Evolutionary conservation across 2,329 filamentous ascomycete genomes (phyloP), one percentile per base, ranked within the genome.

Genomic region (Huntiella bhutanensis): DNA sequence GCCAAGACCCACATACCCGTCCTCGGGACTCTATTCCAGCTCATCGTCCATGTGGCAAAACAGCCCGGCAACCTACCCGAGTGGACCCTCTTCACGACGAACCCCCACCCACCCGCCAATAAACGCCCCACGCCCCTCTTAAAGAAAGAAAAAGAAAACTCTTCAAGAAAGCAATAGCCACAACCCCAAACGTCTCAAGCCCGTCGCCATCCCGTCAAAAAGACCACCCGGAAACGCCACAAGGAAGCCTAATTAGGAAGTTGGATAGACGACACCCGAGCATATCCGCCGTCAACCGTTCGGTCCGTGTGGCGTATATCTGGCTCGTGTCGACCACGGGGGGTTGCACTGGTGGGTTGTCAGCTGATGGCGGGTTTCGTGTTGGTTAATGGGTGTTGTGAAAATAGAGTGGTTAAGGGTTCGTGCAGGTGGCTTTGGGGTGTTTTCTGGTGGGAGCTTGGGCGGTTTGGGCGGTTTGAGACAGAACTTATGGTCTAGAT

Each of bases 231-330:
- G 6, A 28, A 28, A 28, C 22, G 22, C 22, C 22, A 28, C 22
- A 28, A 10, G 12, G n/a, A 4, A 15, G 10, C 40, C 40, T 8
- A 41, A 41, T 13, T 41, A 41, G 22, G 40, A 41, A 41, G 40
- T 41, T 41, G 12, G 40, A 28, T 32, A 41, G 40, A 32, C 40
- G 17, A 33, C 40, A 41, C n/a, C 40, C 40, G 22, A 41, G 28
- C 1, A 28, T 19, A 41, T 13, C 15, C 40, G 40, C n/a, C 11
- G 40, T 13, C 5, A 28, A 12, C 22, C 40, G 22, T 17, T 39
- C n/a, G 15, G 33, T 5, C 7, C 22, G 22, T 28, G 22, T 28
- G 22, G 22, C 22, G 22, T 28, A 28, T 28, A 28, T 28, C 35
- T 37, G 15, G 35, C n/a, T 17, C 10, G 10, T 39, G 12, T 19